Conservation (phyloP, 768 basidiomycete genomes). For the Termitomyces sp. region DNA sequence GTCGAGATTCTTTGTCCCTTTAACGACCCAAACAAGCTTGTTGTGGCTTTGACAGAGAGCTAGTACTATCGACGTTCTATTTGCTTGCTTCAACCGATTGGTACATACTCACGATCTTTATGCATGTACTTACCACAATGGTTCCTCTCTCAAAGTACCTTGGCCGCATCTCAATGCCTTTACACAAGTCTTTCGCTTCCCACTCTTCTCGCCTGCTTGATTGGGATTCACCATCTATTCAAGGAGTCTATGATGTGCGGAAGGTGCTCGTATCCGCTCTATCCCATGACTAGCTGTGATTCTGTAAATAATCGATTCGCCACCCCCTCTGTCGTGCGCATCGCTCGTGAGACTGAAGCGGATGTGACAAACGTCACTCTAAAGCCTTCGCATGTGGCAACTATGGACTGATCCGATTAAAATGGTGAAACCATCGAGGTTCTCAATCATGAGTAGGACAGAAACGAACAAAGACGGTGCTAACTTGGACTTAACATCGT, state of each 20-base stretch:
- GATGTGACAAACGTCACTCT: not conserved
- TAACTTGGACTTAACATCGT: not conserved
- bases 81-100: too few species aligned
- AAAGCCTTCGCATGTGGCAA: not conserved
- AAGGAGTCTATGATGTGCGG: not conserved
- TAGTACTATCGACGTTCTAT: not conserved
- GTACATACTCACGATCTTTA: too few species aligned
- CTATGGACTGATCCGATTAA: not conserved
- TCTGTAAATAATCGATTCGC: not conserved
- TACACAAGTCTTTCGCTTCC: too few species aligned
- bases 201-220: not conserved
- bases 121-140: not conserved
- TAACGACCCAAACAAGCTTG: too few species aligned
- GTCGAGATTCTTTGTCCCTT: not conserved
- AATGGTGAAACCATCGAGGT: not conserved
- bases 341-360: not conserved
- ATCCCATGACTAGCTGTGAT: not conserved
- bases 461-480: not conserved
- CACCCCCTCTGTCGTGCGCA: not conserved
- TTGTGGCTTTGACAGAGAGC: too few species aligned
- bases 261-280: not conserved
- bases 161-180: too few species aligned
- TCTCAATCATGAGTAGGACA: not conserved
- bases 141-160: not conserved
- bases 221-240: not conserved